Evolutionary conservation across 345 rosid species (phyloP), one percentile per base, ranked within the genome.

Genomic region (Linum usitatissimum): DNA sequence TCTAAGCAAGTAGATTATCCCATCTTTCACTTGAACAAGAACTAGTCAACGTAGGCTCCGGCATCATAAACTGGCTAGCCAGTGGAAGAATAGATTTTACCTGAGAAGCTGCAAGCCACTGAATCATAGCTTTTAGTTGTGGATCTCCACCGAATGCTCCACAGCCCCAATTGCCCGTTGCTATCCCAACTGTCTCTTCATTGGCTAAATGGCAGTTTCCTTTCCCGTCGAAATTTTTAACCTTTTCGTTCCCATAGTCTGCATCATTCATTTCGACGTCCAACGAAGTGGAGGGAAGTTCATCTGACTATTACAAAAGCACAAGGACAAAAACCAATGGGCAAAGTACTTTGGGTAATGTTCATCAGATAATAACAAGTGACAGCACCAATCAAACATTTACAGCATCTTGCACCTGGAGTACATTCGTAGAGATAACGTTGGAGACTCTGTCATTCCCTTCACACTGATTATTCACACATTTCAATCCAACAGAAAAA

Each of bases 101-200:
- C 97, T 90, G 96, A 38, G 99, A 90, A 69, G 96, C 92, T 68
- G 97, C 96, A 69, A 93, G 90, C 99, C 99, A 93, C 71, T 93
- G 99, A 70, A 86, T 79, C 55, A 85, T 74, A 71, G 87, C 59
- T 83, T 93, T 93, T 15, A 93, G 64, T 70, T 87, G 85, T 48
- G 96, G 92, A 73, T 92, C 99, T 70, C 97, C 99, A 57, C 99
- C 94, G 80, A 89, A 92, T 67, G 78, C 96, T 67, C 99, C 99
- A 73, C 97, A 89, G 15, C 99, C 97, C 97, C 99, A 90, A 73
- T 90, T 93, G 55, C 99, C 99, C 0, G 96, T 90, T 12, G 78
- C 99, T 58, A 93, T 77, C 66, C 94, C 90, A 40, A 75, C 71
- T 60, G 18, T 64, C 68, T 78, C 81, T 76, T 84, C 81, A 53